These are phyloP conservation scores for Leucocoprinus sp. DNA, from an alignment of 768 basidiomycete genomes.

Conservation along the genomic window DNA sequence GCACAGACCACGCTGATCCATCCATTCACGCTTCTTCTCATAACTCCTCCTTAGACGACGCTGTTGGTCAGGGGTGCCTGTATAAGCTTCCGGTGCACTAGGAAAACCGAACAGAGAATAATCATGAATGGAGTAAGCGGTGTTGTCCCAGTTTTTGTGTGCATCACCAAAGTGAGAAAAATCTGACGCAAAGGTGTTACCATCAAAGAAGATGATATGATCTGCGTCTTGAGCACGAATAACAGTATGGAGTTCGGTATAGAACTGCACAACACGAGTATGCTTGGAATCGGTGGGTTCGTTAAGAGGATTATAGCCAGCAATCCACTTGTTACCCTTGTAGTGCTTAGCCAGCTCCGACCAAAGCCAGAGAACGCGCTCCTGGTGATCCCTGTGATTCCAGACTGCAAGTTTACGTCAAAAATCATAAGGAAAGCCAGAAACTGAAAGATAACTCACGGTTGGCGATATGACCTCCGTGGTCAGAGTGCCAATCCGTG, in stretches of 20 bases:
- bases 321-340: conserved; percentile 69
- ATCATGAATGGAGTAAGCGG: conserved; percentile 73
- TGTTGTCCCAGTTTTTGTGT: conserved; percentile 54
- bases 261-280: too few species aligned
- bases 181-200: conserved; percentile 76
- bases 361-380: conserved; percentile 73
- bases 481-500: conserved; percentile 76
- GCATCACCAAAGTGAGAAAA: conserved; percentile 59
- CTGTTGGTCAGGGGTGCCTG: conserved; percentile 43
- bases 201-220: conserved; percentile 77
- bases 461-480: conserved; percentile 54
- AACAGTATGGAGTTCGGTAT: too few species aligned
- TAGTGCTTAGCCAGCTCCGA: conserved; percentile 64
- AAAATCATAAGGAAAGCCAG: too few species aligned
- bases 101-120: conserved; percentile 71
- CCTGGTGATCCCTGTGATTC: conserved; percentile 79
- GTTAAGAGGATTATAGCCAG: too few species aligned
- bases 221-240: too few species aligned
- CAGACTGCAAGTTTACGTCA: too few species aligned
- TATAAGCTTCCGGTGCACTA: conserved; percentile 50
- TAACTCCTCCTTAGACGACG: conserved; percentile 45
- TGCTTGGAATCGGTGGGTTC: too few species aligned
- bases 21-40: conserved; percentile 67
- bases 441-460: too few species aligned
- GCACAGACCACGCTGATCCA: conserved; percentile 53